These are phyloP conservation scores for Gynostemma pentaphyllum DNA, from an alignment of 306 rosid genomes.

Conservation along the genomic window DNA sequence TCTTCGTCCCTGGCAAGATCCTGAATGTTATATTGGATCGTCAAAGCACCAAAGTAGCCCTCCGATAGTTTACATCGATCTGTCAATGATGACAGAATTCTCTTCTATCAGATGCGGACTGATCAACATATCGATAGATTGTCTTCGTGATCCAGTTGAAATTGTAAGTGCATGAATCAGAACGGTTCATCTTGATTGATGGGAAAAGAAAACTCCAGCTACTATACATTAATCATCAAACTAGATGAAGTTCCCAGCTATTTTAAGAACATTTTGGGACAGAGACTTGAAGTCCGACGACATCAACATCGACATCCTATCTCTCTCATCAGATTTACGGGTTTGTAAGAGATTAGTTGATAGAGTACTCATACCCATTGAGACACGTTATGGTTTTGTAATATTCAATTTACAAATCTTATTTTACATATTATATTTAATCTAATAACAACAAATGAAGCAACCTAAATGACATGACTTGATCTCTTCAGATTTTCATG, in stretches of 20 bases:
- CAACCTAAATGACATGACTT: no score
- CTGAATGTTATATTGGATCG: conserved; percentile 77
- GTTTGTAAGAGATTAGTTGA: not conserved
- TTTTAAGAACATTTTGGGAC: not conserved
- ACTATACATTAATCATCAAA: not conserved
- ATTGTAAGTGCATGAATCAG: not conserved
- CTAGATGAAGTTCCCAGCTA: not conserved
- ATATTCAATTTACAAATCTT: no score
- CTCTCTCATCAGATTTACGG: not conserved
- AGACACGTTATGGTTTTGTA: no score
- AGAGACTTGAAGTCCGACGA: not conserved
- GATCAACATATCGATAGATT: not conserved
- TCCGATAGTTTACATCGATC: conserved; percentile 13
- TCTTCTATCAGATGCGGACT: not conserved
- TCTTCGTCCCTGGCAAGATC: conserved; percentile 81
- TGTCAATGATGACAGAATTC: not conserved
- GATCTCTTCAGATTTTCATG: no score
- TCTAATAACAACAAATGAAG: no score
- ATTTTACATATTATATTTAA: no score
- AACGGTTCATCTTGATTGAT: not conserved
- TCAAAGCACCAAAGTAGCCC: conserved; percentile 42
- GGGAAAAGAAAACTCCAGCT: not conserved
- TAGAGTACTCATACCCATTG: no score
- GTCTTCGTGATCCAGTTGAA: not conserved
- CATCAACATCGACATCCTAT: not conserved